Base-by-base conservation (phyloP, 257 asterid genomes). In the Primulina huaijiensis region DNA sequence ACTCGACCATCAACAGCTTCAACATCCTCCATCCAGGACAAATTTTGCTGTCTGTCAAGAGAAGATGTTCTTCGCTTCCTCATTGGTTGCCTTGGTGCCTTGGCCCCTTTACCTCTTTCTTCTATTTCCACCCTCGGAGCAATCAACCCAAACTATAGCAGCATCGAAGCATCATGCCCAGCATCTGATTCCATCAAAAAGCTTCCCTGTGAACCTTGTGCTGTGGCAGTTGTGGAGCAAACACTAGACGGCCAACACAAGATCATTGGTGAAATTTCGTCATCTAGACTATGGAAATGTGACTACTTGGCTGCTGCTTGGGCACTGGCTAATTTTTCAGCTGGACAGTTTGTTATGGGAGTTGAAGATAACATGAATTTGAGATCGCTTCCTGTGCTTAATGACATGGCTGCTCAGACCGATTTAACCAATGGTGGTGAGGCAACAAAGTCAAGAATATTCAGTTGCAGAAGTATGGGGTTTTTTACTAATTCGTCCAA, bases 1-100 rank as follows among this genome's bases (percentile, higher is more conserved):
- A 83, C 68, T 73, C 79, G 82, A 11, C 89, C 92, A 7, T 80
- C 92, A n/a, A 62, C 95, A 1, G 79, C 95, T 50, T 77, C 98
- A 27, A 79, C 95, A 40, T 77, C 87, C 35, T 71, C 83, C 29
- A 74, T 81, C 58, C 88, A 70, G 29, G 85, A 87, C 84, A 94
- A 88, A 68, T 89, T 77, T 68, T 89, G 95, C 87, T 91, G 97
- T 66, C 90, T 94, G 65, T 90, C 99, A 0, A 79, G 99, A 72
- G 97, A 94, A 82, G 99, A 94, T 62, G 80, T 94, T 68, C 87
- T 94, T 17, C 97, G 99, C 17, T 94, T 94, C 83, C 83, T 94
- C 65, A 94, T 94, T 35, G 92, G 96, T 40, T 94, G 97, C 84
- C 92, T 94, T 16, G 99, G 99, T 21, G 99, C 97, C 74, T 85